A percentile compares a stretch with the other conserved stretches of the same genome.
phyloP scores from a whole-genome alignment of 2,329 filamentous ascomycete species.

The Fonsecaea pugnacius region DNA sequence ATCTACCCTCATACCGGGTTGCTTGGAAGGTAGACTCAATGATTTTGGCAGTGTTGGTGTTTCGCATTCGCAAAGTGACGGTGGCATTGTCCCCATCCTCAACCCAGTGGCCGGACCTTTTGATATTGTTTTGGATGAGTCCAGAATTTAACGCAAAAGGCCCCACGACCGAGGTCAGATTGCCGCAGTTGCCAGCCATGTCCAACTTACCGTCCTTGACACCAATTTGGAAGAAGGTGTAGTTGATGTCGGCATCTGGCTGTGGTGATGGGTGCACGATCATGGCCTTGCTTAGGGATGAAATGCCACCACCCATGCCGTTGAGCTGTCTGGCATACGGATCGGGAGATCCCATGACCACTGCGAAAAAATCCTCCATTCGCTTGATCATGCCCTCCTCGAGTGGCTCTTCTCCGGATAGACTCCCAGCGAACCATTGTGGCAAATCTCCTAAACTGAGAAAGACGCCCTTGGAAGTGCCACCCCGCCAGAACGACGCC shows the following conservation, averaged over 20 bases:
- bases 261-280: constrained; percentile 57
- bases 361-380: constrained; percentile 27
- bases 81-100: constrained; percentile 30
- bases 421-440: constrained; percentile 22
- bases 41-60: constrained; percentile 72
- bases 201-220: constrained; percentile 66
- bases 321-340: constrained; percentile 67
- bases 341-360: constrained; percentile 35
- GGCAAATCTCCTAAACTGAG: constrained; percentile 61
- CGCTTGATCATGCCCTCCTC: constrained; percentile 13
- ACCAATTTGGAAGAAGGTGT: constrained; percentile 72
- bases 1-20: constrained; percentile 10
- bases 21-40: constrained; percentile 64
- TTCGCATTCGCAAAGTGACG: constrained; percentile 64
- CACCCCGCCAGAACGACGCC: constrained; percentile 68
- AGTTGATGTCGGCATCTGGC: constrained; percentile 64
- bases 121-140: constrained; percentile 6
- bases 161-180: constrained; percentile 70
- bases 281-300: constrained; percentile 68
- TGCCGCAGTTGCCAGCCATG: constrained; percentile 74
- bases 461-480: constrained; percentile 71
- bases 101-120: background rate
- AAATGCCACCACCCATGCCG: constrained; percentile 71
- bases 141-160: constrained; percentile 57
- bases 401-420: background rate